Percentiles rank a stretch among this genome's conserved stretches.
Evolutionary conservation across 192 early-diverging fungal species (phyloP).

Genomic region (Glomus cerebriforme): DNA sequence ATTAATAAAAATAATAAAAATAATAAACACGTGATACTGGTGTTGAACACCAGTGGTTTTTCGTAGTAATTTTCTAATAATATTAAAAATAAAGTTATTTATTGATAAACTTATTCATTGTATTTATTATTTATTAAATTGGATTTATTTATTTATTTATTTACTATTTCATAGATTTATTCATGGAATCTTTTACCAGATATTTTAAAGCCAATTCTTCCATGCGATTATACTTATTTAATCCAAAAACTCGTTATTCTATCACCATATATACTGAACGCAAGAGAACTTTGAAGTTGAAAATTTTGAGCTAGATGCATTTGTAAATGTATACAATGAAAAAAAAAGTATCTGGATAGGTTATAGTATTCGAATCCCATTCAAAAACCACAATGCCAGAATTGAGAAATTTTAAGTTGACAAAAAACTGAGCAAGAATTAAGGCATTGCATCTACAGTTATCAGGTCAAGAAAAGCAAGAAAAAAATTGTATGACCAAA

Average conservation of each 20-base stretch:
- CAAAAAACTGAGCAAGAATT: not conserved
- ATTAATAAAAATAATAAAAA: too few relatives aligned
- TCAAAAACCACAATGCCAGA: not conserved
- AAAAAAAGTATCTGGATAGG: not conserved
- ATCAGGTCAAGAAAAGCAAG: slow-evolving; percentile 4
- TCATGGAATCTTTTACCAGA: slow-evolving; percentile 11
- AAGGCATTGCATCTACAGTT: not conserved
- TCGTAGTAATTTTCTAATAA: too few relatives aligned
- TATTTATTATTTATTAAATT: too few relatives aligned
- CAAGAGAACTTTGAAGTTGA: slow-evolving; percentile 8
- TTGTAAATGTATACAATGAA: slow-evolving; percentile 4
- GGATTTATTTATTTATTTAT: not conserved
- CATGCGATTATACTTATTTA: slow-evolving; percentile 1
- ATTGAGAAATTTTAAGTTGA: not conserved
- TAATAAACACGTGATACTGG: too few relatives aligned
- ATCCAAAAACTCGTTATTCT: slow-evolving; percentile 3
- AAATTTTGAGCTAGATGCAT: slow-evolving; percentile 9
- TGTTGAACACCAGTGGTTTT: too few relatives aligned
- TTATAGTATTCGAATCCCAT: too few relatives aligned
- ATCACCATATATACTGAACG: not conserved
- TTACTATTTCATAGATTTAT: not conserved
- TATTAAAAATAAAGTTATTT: not conserved
- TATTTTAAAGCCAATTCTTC: slow-evolving; percentile 7
- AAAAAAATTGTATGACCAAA: not conserved
- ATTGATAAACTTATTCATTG: not conserved